Evolutionary conservation across 305 asterid species (phyloP).

Genomic region (Solanum hybrid): DNA sequence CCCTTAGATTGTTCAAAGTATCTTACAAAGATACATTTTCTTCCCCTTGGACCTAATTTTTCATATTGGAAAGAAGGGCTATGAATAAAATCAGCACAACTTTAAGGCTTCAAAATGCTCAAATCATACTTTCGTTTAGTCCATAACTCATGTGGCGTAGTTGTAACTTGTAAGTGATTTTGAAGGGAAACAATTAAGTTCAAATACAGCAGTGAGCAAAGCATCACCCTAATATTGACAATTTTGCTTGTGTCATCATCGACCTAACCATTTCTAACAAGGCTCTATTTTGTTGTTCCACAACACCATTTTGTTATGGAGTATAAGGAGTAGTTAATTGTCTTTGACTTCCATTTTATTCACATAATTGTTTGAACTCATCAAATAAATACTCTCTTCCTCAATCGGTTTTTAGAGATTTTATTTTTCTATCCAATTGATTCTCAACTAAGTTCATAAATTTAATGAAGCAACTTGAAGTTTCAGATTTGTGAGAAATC

Average conservation of each 20-base stretch:
- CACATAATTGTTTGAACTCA: background rate
- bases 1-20: too few species aligned
- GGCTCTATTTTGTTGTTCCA: background rate
- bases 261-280: background rate
- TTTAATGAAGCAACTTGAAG: background rate
- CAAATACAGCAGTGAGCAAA: background rate
- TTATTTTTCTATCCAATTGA: background rate
- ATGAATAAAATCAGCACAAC: background rate
- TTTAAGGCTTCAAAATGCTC: background rate
- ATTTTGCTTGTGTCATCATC: background rate
- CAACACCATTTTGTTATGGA: background rate
- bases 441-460: background rate
- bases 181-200: background rate
- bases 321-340: background rate
- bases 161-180: background rate
- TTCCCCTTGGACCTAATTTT: too few species aligned
- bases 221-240: background rate
- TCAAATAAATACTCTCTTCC: background rate
- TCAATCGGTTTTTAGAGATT: background rate
- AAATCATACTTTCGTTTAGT: background rate
- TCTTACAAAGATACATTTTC: too few species aligned
- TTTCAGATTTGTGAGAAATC: background rate
- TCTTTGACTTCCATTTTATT: background rate
- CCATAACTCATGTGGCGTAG: background rate
- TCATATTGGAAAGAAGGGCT: too few species aligned